Base-by-base conservation (phyloP, 148 eudicot species). In the Camellia japonica region DNA sequence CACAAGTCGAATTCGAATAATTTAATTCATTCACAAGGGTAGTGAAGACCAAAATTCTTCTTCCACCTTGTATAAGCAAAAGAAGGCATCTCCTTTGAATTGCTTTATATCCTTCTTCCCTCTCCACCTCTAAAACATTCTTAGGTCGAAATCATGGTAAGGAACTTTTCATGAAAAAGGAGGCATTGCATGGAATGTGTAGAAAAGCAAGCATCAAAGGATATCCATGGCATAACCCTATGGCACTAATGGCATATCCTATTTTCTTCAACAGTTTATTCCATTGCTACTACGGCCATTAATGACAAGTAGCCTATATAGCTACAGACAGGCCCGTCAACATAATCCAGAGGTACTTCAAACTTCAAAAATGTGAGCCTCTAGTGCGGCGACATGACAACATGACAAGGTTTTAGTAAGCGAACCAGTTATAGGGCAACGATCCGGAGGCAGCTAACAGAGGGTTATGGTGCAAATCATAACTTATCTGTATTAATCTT, bases 401-500 rank as follows among this genome's bases (percentile, higher is more conserved):
- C 30, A 30, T 30, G 30, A 30, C 30, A 30, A 30, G 30, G 30
- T 30, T 30, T 30, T 30, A 5, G 6, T 73, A 80, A 86, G 72
- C 73, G 60, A 75, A 82, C 73, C 77, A 80, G 90, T 86, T 23
- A 49, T 78, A 83, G 86, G 88, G 88, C 80, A 46, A n/a, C 81
- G 75, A 88, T 84, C 63, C 82, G 18, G 81, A 78, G 90, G 90
- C 90, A 88, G 85, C 65, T 82, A 64, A 41, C 55, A 12, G 65
- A 2, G 30, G 1, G 30, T 30, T 30, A 30, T 30, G 30, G 30
- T 30, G 30, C 30, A 30, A 30, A 30, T 30, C 30, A 30, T 30
- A 30, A 30, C 30, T 0, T 0, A 30, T 30, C 30, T 30, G 30
- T 30, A 0, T 30, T 30, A 30, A 30, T 30, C 30, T 30, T 30